A percentile compares a stretch with the other conserved stretches of the same genome.
Evolutionary conservation across 805 yeast species (phyloP).

Genomic region (Starmerella apis): DNA sequence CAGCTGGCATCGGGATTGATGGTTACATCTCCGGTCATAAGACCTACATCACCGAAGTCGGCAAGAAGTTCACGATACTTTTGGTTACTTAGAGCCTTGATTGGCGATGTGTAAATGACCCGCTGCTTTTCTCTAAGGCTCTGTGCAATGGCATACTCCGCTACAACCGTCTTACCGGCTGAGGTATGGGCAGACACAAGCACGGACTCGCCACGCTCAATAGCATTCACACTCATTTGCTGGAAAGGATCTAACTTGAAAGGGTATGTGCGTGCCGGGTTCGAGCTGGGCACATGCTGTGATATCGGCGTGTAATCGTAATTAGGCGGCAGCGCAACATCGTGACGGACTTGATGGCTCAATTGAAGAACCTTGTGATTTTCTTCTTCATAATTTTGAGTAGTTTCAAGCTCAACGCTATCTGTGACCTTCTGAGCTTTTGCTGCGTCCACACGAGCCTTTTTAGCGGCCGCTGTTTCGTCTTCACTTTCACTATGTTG

Average conservation of each 20-base stretch:
- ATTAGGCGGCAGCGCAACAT: conserved; percentile 90
- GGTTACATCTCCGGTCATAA: conserved; percentile 98
- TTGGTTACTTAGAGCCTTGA: conserved; percentile 88
- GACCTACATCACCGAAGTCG: conserved; percentile 92
- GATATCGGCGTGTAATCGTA: conserved; percentile 82
- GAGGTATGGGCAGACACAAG: conserved; percentile 96
- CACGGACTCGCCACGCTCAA: conserved; percentile 88
- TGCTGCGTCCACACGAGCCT: neutral
- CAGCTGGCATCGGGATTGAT: conserved; percentile 98
- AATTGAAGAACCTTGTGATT: conserved; percentile 42
- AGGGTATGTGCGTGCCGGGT: conserved; percentile 81
- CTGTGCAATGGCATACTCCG: conserved; percentile 94
- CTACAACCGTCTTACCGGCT: conserved; percentile 95
- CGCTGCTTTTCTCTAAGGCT: conserved; percentile 84
- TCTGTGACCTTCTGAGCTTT: conserved; percentile 23
- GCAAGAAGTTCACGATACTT: conserved; percentile 85
- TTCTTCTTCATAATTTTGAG: conserved; percentile 19
- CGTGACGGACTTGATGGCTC: conserved; percentile 92
- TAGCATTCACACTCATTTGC: conserved; percentile 91
- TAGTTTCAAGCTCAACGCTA: conserved; percentile 25
- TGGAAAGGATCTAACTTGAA: conserved; percentile 94
- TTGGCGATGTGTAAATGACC: conserved; percentile 91
- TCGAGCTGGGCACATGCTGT: conserved; percentile 60
- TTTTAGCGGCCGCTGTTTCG: neutral
- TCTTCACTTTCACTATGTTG: conserved; percentile 4